phyloP scores from a whole-genome alignment of 2,329 filamentous ascomycete species.

The Aphanocladium album region DNA sequence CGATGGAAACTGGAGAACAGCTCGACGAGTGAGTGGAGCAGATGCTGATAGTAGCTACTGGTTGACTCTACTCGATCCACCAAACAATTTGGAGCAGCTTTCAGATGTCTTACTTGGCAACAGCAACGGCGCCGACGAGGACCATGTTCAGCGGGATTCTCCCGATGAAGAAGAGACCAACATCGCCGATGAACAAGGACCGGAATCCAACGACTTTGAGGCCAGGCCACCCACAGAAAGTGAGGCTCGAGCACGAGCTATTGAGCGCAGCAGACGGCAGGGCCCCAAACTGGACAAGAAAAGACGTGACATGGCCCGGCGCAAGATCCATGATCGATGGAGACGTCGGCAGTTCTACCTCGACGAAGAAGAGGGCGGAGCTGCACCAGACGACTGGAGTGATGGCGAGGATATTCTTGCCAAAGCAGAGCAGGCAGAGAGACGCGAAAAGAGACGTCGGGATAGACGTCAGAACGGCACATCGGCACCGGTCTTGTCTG shows the following conservation, averaged over 20 bases:
- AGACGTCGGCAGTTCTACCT: slow-evolving; percentile 73
- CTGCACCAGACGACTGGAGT: slow-evolving; percentile 59
- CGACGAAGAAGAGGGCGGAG: slow-evolving; percentile 75
- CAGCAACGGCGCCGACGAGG: slow-evolving; percentile 20
- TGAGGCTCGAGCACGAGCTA: slow-evolving; percentile 35
- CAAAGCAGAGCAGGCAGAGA: slow-evolving; percentile 20
- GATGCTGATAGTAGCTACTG: slow-evolving; percentile 36
- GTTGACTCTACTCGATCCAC: slow-evolving; percentile 41
- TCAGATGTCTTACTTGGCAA: slow-evolving; percentile 34
- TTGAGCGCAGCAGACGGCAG: slow-evolving; percentile 30
- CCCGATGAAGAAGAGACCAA: slow-evolving; percentile 19
- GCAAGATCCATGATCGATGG: slow-evolving; percentile 66
- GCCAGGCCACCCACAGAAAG: slow-evolving; percentile 33
- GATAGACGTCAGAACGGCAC: neutral
- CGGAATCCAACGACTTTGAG: slow-evolving; percentile 22
- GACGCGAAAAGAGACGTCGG: neutral
- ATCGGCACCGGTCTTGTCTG: neutral
- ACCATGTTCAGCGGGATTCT: slow-evolving; percentile 23
- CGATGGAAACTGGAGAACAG: slow-evolving; percentile 32
- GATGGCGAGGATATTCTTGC: slow-evolving; percentile 53
- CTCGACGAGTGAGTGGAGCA: slow-evolving; percentile 25
- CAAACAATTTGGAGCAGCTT: slow-evolving; percentile 38
- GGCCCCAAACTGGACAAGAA: slow-evolving; percentile 35
- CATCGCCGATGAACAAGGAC: slow-evolving; percentile 3
- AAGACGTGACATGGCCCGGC: slow-evolving; percentile 41